A percentile compares a stretch with the other conserved stretches of the same genome.
Conservation (phyloP, 768 basidiomycete species). For the Panellus pusillus region DNA sequence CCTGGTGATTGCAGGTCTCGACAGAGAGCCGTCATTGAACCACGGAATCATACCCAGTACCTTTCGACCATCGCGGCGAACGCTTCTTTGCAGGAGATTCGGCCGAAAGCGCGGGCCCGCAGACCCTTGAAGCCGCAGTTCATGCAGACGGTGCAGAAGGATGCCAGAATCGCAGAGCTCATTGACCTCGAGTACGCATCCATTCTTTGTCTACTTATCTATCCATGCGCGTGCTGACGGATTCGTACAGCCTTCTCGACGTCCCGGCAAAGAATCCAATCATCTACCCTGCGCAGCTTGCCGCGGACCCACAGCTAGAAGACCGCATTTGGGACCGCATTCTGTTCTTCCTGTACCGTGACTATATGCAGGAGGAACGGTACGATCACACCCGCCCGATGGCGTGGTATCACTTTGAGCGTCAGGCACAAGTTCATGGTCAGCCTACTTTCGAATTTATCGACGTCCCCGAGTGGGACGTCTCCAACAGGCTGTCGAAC, state of each 20-base stretch:
- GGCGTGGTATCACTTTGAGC: background rate
- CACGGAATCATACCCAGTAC: background rate
- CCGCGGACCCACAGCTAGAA: background rate
- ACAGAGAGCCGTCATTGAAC: too few relatives aligned
- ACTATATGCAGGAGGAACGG: too few relatives aligned
- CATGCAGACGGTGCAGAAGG: background rate
- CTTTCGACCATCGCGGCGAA: background rate
- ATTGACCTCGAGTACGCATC: too few relatives aligned
- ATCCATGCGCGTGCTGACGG: too few relatives aligned
- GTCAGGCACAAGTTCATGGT: background rate
- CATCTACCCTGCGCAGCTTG: background rate
- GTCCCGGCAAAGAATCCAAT: background rate
- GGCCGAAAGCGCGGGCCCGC: background rate
- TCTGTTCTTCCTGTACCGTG: background rate
- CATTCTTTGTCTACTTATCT: too few relatives aligned
- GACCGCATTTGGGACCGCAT: slow-evolving; percentile 8
- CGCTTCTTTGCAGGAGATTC: background rate
- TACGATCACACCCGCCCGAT: too few relatives aligned
- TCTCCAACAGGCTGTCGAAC: too few relatives aligned
- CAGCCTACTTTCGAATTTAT: background rate
- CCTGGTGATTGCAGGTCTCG: background rate
- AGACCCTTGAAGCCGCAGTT: too few relatives aligned
- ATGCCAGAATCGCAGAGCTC: background rate
- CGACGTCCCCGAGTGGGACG: too few relatives aligned
- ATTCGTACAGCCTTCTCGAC: background rate